phyloP scores from a whole-genome alignment of 2,329 filamentous ascomycete genomes.

The Epichloe amarillans region DNA sequence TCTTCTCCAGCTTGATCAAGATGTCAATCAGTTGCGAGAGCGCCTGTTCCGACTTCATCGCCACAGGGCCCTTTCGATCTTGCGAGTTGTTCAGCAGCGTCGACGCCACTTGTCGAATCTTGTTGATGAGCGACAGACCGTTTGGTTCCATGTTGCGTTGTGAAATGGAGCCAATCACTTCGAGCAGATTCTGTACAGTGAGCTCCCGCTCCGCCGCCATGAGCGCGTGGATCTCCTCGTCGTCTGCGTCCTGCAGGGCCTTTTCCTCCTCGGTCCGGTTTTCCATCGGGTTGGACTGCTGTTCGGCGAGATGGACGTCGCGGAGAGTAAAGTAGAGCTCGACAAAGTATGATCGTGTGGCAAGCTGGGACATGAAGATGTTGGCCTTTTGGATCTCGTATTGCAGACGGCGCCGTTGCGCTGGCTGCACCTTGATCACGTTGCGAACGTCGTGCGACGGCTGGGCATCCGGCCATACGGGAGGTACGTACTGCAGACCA shows the following conservation, averaged over 20 bases:
- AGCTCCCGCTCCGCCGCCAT: conserved; percentile 66
- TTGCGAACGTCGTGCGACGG: conserved; percentile 37
- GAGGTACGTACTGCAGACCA: conserved; percentile 38
- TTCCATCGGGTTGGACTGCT: conserved; percentile 23
- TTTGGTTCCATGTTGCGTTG: conserved; percentile 76
- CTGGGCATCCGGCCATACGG: conserved; percentile 32
- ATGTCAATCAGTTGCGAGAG: conserved; percentile 62
- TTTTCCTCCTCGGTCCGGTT: conserved; percentile 24
- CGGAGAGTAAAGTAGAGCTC: conserved; percentile 73
- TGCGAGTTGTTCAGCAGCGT: conserved; percentile 54
- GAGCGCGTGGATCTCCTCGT: conserved; percentile 40
- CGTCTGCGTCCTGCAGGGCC: conserved; percentile 25
- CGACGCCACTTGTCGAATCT: conserved; percentile 73
- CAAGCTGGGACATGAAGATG: conserved; percentile 69
- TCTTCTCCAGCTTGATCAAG: conserved; percentile 59
- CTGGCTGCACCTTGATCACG: conserved; percentile 33
- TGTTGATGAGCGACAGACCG: conserved; percentile 54
- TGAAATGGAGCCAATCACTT: conserved; percentile 62
- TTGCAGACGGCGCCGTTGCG: conserved; percentile 46
- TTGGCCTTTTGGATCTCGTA: conserved; percentile 89
- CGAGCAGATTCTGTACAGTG: conserved; percentile 69
- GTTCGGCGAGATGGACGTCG: conserved; percentile 45
- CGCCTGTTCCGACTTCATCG: conserved; percentile 52
- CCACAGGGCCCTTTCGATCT: conserved; percentile 36
- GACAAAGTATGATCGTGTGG: conserved; percentile 71